A percentile compares a stretch with the other conserved stretches of the same genome.
Evolutionary conservation across 2,329 filamentous ascomycete genomes (phyloP).

Genomic region (Lomentospora prolificans): DNA sequence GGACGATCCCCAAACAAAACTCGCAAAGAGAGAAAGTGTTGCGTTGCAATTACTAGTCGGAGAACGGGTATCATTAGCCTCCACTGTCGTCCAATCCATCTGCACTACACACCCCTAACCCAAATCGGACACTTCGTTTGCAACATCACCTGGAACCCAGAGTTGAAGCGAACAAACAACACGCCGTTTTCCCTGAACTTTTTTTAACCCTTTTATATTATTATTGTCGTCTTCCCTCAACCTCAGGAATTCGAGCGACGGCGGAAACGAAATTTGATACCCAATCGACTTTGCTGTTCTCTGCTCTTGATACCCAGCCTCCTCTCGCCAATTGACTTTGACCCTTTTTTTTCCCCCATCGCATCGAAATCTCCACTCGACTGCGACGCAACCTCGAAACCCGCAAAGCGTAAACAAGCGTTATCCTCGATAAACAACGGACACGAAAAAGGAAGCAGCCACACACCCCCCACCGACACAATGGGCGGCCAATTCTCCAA

Average conservation of each 20-base stretch:
- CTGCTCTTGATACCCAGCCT: background rate
- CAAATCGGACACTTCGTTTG: background rate
- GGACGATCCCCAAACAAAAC: too few relatives aligned
- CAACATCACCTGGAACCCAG: background rate
- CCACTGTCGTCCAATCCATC: background rate
- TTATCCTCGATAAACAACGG: too few relatives aligned
- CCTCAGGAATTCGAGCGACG: too few relatives aligned
- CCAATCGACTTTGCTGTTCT: background rate
- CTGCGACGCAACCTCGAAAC: too few relatives aligned
- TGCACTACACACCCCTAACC: background rate
- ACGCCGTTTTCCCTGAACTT: background rate
- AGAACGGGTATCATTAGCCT: too few relatives aligned
- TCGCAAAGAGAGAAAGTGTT: too few relatives aligned
- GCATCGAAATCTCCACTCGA: too few relatives aligned
- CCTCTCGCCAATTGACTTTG: background rate
- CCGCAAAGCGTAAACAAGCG: background rate
- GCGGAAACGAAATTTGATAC: background rate
- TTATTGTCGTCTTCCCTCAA: background rate
- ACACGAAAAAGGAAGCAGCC: too few relatives aligned
- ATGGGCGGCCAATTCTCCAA: constrained; percentile 95
- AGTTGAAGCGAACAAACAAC: background rate
- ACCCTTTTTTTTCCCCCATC: background rate
- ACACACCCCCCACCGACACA: constrained; percentile 26
- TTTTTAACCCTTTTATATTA: background rate
- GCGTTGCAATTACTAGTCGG: too few relatives aligned